Conservation (phyloP, 2,329 filamentous ascomycete species). For the Pseudophaeomoniella oleicola region DNA sequence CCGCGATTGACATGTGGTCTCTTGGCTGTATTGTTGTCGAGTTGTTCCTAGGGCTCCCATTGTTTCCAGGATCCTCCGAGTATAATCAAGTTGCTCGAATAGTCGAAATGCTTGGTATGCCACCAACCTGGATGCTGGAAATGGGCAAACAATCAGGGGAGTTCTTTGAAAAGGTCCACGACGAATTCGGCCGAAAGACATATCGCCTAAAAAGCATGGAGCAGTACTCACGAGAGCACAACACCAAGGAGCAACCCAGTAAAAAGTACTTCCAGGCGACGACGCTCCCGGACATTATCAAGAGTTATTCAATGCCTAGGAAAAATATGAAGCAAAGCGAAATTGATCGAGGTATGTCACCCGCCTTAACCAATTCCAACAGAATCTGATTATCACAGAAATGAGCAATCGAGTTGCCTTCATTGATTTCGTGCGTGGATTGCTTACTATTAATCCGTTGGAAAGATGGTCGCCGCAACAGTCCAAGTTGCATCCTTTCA, state of each 20-base stretch:
- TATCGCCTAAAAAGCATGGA: constrained; percentile 96
- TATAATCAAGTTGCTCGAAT: constrained; percentile 98
- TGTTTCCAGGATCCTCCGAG: constrained; percentile 95
- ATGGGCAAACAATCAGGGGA: constrained; percentile 96
- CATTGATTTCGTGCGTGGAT: constrained; percentile 90
- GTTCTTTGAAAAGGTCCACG: constrained; percentile 85
- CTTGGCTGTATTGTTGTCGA: constrained; percentile 96
- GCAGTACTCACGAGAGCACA: constrained; percentile 89
- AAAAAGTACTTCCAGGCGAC: constrained; percentile 98
- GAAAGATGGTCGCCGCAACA: constrained; percentile 97
- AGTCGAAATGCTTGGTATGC: constrained; percentile 93
- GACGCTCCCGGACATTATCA: constrained; percentile 90
- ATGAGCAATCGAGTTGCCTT: constrained; percentile 97
- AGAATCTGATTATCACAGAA: constrained; percentile 43
- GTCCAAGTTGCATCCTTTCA: constrained; percentile 93
- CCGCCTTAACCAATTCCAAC: not conserved
- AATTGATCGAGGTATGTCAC: constrained; percentile 71
- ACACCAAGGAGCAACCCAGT: constrained; percentile 94
- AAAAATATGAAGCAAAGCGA: constrained; percentile 99
- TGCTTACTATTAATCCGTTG: constrained; percentile 87
- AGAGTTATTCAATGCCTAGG: constrained; percentile 91
- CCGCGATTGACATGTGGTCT: constrained; percentile 99
- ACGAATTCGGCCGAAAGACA: constrained; percentile 82
- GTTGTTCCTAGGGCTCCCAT: constrained; percentile 80
- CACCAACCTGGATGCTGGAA: constrained; percentile 97